phyloP scores from a whole-genome alignment of 1,139 yeast species.

The Zhuliangozyma parablackwelliae region DNA sequence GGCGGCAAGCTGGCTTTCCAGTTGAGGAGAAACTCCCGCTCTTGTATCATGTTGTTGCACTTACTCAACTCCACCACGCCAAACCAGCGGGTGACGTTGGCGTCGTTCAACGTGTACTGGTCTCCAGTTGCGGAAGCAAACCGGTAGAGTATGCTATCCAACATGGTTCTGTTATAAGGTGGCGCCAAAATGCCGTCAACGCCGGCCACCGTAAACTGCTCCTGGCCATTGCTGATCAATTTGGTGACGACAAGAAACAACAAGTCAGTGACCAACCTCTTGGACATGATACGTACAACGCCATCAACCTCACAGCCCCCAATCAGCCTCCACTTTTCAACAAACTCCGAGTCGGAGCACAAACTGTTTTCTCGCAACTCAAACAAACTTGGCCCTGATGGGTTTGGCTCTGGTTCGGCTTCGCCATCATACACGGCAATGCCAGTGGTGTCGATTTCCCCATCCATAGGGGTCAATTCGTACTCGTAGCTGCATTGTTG shows the following conservation, averaged over 20 bases:
- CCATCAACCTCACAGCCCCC: slow-evolving; percentile 55
- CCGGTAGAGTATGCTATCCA: slow-evolving; percentile 44
- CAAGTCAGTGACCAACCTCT: slow-evolving; percentile 21
- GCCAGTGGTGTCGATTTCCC: slow-evolving; percentile 36
- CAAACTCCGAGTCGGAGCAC: slow-evolving; percentile 55
- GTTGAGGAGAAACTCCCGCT: slow-evolving; percentile 49
- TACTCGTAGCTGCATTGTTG: slow-evolving; percentile 45
- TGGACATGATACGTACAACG: slow-evolving; percentile 24
- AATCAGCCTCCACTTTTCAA: slow-evolving; percentile 43
- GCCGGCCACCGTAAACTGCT: slow-evolving; percentile 6
- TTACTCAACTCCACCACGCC: slow-evolving; percentile 50
- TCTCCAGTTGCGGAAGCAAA: slow-evolving; percentile 26
- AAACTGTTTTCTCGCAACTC: slow-evolving; percentile 47
- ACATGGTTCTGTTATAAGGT: slow-evolving; percentile 17
- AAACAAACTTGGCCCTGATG: slow-evolving; percentile 14
- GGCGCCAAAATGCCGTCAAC: not conserved
- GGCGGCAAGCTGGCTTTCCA: slow-evolving; percentile 71
- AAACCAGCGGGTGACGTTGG: slow-evolving; percentile 50
- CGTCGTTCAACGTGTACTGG: slow-evolving; percentile 32
- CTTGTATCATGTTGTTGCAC: slow-evolving; percentile 23
- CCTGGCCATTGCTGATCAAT: slow-evolving; percentile 41
- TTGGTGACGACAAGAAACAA: slow-evolving; percentile 46
- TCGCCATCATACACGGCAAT: slow-evolving; percentile 42
- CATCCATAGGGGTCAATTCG: slow-evolving; percentile 39
- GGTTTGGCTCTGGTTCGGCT: not conserved